Conservation (phyloP, 345 rosid species). For the Leavenworthia alabamica region DNA sequence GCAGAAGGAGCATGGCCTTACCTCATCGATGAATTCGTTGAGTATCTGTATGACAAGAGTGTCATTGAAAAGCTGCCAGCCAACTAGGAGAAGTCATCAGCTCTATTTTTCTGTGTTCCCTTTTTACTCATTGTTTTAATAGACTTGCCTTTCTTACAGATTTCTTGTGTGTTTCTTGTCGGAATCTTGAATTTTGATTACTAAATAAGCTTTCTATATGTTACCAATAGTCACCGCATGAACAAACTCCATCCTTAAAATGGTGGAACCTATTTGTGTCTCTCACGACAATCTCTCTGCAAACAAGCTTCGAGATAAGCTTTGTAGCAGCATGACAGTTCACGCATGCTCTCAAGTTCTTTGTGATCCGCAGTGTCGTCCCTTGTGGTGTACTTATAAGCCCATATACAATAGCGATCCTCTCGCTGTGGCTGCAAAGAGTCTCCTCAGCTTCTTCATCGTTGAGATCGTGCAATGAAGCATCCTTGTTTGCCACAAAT, state of each 20-base stretch:
- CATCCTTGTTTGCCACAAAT: slow-evolving; percentile 41
- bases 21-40: slow-evolving; percentile 95
- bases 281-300: slow-evolving; percentile 55
- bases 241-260: slow-evolving; percentile 50
- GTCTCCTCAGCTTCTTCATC: slow-evolving; percentile 56
- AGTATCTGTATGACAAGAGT: slow-evolving; percentile 66
- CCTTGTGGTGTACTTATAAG: slow-evolving; percentile 52
- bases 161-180: slow-evolving; percentile 16
- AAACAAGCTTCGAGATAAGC: slow-evolving; percentile 47
- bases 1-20: slow-evolving; percentile 99
- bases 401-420: slow-evolving; percentile 63
- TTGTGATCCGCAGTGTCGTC: slow-evolving; percentile 47
- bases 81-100: slow-evolving; percentile 22
- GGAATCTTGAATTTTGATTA: slow-evolving; percentile 23
- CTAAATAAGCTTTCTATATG: slow-evolving; percentile 13
- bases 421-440: slow-evolving; percentile 64
- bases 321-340: slow-evolving; percentile 64
- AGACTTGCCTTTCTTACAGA: slow-evolving; percentile 17
- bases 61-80: slow-evolving; percentile 32
- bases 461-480: slow-evolving; percentile 53
- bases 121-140: slow-evolving; percentile 10
- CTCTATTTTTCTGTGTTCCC: background rate
- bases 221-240: slow-evolving; percentile 50
- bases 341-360: slow-evolving; percentile 60
- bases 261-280: slow-evolving; percentile 66